Percentiles rank a stretch among this genome's conserved stretches.
phyloP scores from a whole-genome alignment of 495 filamentous ascomycete genomes.

The Poronia punctata region DNA sequence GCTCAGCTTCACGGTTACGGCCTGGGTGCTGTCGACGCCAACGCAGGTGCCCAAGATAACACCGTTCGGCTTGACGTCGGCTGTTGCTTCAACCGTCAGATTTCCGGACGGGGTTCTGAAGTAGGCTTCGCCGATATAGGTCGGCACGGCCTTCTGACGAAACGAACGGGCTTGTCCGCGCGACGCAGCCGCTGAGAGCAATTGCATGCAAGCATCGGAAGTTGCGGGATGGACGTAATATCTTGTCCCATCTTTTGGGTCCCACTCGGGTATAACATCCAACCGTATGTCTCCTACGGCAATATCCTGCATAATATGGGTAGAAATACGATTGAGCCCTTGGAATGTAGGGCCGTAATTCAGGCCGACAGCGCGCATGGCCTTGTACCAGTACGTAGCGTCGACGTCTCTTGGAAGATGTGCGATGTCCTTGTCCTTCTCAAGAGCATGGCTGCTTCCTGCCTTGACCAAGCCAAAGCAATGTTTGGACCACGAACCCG shows the following conservation, averaged over 20 bases:
- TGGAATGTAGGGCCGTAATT: conserved; percentile 38
- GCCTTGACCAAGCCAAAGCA: conserved; percentile 29
- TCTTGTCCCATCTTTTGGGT: conserved; percentile 11
- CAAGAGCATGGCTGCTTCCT: neutral
- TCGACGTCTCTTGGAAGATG: conserved; percentile 4
- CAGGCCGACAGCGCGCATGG: conserved; percentile 22
- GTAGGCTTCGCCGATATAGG: conserved; percentile 20
- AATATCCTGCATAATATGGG: conserved; percentile 4
- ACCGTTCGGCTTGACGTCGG: neutral
- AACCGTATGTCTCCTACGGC: conserved; percentile 7
- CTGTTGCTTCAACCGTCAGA: conserved; percentile 1
- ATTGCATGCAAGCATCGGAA: conserved; percentile 28
- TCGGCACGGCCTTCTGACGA: conserved; percentile 12
- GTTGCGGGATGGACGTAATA: conserved; percentile 29
- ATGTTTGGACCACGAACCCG: conserved; percentile 30
- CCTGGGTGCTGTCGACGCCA: neutral
- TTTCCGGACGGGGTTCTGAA: conserved; percentile 1
- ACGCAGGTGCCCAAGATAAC: neutral
- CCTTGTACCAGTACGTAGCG: conserved; percentile 26
- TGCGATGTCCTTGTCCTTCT: neutral
- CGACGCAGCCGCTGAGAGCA: conserved; percentile 15
- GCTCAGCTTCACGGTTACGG: neutral
- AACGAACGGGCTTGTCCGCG: conserved; percentile 11
- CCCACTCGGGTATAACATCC: neutral
- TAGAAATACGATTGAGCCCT: conserved; percentile 3